Evolutionary conservation across 805 yeast genomes (phyloP).

Genomic region (Pichia membranifaciens): DNA sequence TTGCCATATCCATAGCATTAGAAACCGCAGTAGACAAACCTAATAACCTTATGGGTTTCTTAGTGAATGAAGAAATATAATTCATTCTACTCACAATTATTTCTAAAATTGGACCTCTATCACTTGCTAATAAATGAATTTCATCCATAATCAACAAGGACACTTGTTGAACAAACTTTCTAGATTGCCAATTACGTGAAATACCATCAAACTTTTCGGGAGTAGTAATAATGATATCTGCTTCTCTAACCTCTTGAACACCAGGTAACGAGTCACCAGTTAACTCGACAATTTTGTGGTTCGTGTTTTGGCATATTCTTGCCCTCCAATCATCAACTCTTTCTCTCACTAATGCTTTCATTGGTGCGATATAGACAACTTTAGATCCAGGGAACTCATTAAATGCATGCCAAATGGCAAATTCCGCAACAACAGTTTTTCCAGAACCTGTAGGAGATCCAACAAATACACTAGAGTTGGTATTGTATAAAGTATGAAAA

Average conservation of each 20-base stretch:
- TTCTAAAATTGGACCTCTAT: slow-evolving; percentile 80
- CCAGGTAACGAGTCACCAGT: slow-evolving; percentile 82
- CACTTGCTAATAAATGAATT: slow-evolving; percentile 77
- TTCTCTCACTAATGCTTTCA: slow-evolving; percentile 82
- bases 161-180: slow-evolving; percentile 68
- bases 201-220: slow-evolving; percentile 88
- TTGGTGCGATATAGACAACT: slow-evolving; percentile 80
- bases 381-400: slow-evolving; percentile 73
- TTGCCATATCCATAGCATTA: slow-evolving; percentile 80
- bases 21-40: slow-evolving; percentile 87
- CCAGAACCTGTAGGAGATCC: slow-evolving; percentile 99
- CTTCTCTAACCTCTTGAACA: slow-evolving; percentile 55
- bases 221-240: slow-evolving; percentile 74
- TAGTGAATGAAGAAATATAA: slow-evolving; percentile 55
- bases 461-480: slow-evolving; percentile 73
- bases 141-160: slow-evolving; percentile 82
- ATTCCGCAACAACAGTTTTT: slow-evolving; percentile 92
- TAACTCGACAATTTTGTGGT: slow-evolving; percentile 58
- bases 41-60: slow-evolving; percentile 54
- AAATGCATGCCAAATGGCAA: slow-evolving; percentile 97
- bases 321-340: slow-evolving; percentile 76
- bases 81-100: slow-evolving; percentile 89
- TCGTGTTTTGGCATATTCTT: slow-evolving; percentile 43
- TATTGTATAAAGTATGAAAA: slow-evolving; percentile 81
- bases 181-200: slow-evolving; percentile 77